These are phyloP conservation scores for Chondrus crispus DNA, from an alignment of 23 red algal genomes.

Conservation along the genomic window DNA sequence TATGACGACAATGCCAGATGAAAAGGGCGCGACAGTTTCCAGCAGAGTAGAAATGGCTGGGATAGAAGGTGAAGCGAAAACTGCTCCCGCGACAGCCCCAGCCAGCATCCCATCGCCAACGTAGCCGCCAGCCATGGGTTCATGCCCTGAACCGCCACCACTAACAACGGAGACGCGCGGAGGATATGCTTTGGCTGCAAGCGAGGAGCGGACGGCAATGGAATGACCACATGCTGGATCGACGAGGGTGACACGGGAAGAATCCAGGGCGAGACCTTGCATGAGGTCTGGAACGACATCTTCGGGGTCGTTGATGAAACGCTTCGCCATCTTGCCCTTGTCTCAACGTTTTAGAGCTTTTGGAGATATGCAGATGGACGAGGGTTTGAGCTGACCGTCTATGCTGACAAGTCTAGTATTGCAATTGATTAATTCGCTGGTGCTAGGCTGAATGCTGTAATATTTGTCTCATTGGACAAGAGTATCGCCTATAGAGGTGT, in stretches of 20 bases:
- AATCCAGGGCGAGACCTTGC: constrained; percentile 20
- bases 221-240: constrained; percentile 6
- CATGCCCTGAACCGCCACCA: constrained; percentile 76
- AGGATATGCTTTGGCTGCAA: background rate
- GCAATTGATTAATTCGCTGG: too few relatives aligned
- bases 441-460: too few relatives aligned
- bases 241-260: constrained; percentile 11
- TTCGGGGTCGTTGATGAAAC: constrained; percentile 22
- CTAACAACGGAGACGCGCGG: constrained; percentile 56
- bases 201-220: constrained; percentile 16
- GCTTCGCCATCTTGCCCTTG: constrained; percentile 41
- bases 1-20: constrained; percentile 58
- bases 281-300: constrained; percentile 32
- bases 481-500: too few relatives aligned
- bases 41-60: constrained; percentile 42
- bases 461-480: too few relatives aligned
- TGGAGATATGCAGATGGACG: too few relatives aligned
- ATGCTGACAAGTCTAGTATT: too few relatives aligned
- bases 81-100: constrained; percentile 59
- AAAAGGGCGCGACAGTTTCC: constrained; percentile 16
- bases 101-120: constrained; percentile 59
- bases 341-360: too few relatives aligned
- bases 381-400: too few relatives aligned
- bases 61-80: constrained; percentile 54
- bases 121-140: constrained; percentile 73